Evolutionary conservation across 2,329 filamentous ascomycete species (phyloP).

Genomic region (Meredithiella fracta): DNA sequence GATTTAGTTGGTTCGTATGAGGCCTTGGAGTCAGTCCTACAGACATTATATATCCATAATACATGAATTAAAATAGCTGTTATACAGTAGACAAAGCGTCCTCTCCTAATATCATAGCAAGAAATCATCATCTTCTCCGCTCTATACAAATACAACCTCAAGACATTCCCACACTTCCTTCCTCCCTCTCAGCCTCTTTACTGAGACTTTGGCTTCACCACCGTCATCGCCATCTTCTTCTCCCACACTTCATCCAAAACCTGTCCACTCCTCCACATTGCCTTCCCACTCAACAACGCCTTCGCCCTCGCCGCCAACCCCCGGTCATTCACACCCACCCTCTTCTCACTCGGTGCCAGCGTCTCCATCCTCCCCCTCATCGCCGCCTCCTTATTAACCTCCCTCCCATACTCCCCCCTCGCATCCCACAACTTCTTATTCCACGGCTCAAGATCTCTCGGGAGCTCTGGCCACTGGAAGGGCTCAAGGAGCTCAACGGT

Average conservation of each 20-base stretch:
- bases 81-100: constrained; percentile 16
- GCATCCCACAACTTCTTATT: constrained; percentile 42
- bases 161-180: not conserved
- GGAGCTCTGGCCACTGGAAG: constrained; percentile 70
- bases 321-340: constrained; percentile 27
- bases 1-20: no score
- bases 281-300: constrained; percentile 41
- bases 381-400: constrained; percentile 20
- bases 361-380: constrained; percentile 7
- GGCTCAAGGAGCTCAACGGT: constrained; percentile 75
- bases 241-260: constrained; percentile 33
- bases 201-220: constrained; percentile 15
- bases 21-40: not conserved
- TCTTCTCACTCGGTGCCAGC: constrained; percentile 11
- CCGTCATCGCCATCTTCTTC: constrained; percentile 19
- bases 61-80: constrained; percentile 15
- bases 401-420: constrained; percentile 30
- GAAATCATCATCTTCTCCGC: not conserved
- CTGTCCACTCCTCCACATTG: constrained; percentile 40
- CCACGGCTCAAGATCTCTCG: constrained; percentile 46
- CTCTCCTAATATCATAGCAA: constrained; percentile 11
- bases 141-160: not conserved
- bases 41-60: constrained; percentile 1
- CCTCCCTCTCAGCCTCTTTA: constrained; percentile 8
- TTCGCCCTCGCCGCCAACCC: constrained; percentile 44